These are phyloP conservation scores for Solanum tarapatanum DNA, from an alignment of 257 asterid genomes.

Conservation along the genomic window DNA sequence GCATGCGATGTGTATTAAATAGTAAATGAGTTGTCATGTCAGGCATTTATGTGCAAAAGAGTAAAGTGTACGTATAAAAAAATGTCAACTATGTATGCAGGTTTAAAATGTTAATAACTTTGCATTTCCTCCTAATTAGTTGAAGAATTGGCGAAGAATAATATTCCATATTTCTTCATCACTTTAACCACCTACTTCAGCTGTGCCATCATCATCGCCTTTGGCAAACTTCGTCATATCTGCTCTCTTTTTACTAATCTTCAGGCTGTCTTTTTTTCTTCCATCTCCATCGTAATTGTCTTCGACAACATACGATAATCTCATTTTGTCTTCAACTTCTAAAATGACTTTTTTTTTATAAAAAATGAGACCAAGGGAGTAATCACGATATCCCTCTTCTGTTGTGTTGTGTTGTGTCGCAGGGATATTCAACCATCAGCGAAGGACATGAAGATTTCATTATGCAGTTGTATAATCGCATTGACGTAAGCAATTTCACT, in stretches of 20 bases:
- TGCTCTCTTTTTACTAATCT: conserved; percentile 58
- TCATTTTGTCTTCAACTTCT: too few species aligned
- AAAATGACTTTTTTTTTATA: too few species aligned
- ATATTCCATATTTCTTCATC: conserved; percentile 57
- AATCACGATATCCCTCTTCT: background rate
- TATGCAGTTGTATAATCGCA: conserved; percentile 66
- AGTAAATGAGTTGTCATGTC: too few species aligned
- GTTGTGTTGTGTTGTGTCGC: background rate
- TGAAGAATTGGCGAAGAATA: conserved; percentile 20
- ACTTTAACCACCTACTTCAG: conserved; percentile 92
- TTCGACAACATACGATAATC: too few species aligned
- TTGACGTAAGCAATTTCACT: conserved; percentile 50
- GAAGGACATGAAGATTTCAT: conserved; percentile 96
- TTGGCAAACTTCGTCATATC: conserved; percentile 86
- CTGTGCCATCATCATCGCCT: conserved; percentile 88
- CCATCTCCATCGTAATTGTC: background rate
- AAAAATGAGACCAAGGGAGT: too few species aligned
- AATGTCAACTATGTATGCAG: background rate
- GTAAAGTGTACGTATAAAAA: background rate
- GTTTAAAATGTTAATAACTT: background rate
- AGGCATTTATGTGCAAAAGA: background rate
- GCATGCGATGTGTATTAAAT: too few species aligned
- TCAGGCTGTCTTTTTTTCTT: conserved; percentile 24
- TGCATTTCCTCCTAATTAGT: background rate
- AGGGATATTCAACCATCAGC: conserved; percentile 98